phyloP scores from a whole-genome alignment of 2,329 filamentous ascomycete genomes.

The Knufia petricola region DNA sequence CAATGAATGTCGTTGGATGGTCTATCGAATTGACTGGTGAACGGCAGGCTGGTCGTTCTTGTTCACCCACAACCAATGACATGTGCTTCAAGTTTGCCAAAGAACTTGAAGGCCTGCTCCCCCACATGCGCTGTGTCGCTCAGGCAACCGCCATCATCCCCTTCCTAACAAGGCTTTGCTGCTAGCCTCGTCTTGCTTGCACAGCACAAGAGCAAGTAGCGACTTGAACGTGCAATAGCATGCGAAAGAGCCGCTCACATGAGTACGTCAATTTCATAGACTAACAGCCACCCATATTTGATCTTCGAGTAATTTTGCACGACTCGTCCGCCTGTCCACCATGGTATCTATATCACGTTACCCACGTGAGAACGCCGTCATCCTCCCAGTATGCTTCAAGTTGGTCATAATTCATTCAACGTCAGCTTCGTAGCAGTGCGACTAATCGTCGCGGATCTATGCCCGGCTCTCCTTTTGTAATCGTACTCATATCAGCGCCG shows the following conservation, averaged over 20 bases:
- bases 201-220: no score
- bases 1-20: slow-evolving; percentile 1
- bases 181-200: no score
- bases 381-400: no score
- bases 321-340: background rate
- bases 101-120: background rate
- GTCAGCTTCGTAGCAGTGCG: background rate
- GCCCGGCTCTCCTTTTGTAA: background rate
- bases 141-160: background rate
- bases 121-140: background rate
- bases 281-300: background rate
- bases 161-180: no score
- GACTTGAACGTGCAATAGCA: no score
- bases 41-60: background rate
- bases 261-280: background rate
- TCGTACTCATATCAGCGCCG: slow-evolving; percentile 22
- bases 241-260: background rate
- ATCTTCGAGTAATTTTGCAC: background rate
- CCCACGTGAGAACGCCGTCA: background rate
- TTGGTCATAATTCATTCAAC: slow-evolving; percentile 2
- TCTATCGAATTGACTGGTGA: background rate
- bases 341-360: background rate
- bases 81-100: background rate
- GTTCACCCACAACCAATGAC: background rate
- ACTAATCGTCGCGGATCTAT: background rate